Evolutionary conservation across 768 basidiomycete species (phyloP).

Genomic region (Butyriboletus loyo): DNA sequence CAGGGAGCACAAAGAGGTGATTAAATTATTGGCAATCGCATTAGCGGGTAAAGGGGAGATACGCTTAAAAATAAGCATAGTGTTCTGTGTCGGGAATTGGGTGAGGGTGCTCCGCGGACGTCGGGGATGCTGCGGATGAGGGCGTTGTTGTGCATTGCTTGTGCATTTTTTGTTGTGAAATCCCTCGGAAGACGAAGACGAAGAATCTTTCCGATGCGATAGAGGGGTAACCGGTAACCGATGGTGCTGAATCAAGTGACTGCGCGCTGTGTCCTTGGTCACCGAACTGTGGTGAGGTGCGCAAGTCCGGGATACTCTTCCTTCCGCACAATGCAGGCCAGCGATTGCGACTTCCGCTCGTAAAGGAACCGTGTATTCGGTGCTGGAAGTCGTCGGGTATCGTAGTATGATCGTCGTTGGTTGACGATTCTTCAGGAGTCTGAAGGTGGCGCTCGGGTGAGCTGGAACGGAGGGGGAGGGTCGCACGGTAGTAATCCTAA

Average conservation of each 20-base stretch:
- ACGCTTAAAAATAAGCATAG: slow-evolving; percentile 92
- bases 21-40: slow-evolving; percentile 61
- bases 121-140: slow-evolving; percentile 38
- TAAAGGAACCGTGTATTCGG: slow-evolving; percentile 51
- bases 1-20: slow-evolving; percentile 62
- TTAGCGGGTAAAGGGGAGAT: slow-evolving; percentile 71
- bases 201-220: slow-evolving; percentile 45
- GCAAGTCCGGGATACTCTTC: slow-evolving; percentile 86
- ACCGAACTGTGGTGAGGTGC: slow-evolving; percentile 45
- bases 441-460: slow-evolving; percentile 57
- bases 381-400: slow-evolving; percentile 35
- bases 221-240: slow-evolving; percentile 34
- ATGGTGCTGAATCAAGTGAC: slow-evolving; percentile 24
- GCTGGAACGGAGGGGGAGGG: slow-evolving; percentile 44
- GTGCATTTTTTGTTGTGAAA: slow-evolving; percentile 20
- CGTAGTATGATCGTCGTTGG: slow-evolving; percentile 41
- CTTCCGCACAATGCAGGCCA: slow-evolving; percentile 49
- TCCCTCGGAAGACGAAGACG: slow-evolving; percentile 37
- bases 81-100: slow-evolving; percentile 67
- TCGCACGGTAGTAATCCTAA: slow-evolving; percentile 41
- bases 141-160: slow-evolving; percentile 30
- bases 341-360: slow-evolving; percentile 35
- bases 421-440: slow-evolving; percentile 54
- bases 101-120: slow-evolving; percentile 33
- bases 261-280: slow-evolving; percentile 22